Evolutionary conservation across 176 grass and related monocot genomes (phyloP), one percentile per base, ranked within the genome.

Genomic region (Musa itinerans): DNA sequence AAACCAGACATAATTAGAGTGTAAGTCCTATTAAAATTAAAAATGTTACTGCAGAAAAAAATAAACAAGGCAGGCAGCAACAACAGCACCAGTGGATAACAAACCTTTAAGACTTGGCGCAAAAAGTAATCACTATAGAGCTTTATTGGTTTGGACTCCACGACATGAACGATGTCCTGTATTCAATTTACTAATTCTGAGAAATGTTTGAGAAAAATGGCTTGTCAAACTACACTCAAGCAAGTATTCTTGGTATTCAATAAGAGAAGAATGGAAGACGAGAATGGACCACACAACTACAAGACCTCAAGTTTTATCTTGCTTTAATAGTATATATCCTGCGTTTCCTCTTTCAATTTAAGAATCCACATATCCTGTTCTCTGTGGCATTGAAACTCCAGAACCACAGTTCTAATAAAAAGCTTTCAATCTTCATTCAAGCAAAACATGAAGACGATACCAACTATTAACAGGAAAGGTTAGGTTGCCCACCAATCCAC

Each of bases 61-160:
- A 56, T 54, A 51, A 54, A 73, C 51, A 54, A 17, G 1, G 9
- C 12, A 56, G 20, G 16, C 52, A 4, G 14, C 27, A 43, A 29
- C 19, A 23, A 48, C 7, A 48, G n/a, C 25, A 74, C 21, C 12
- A 75, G 54, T 29, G 21, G 9, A 27, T 11, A 43, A 69, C 4
- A 50, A 86, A 98, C 90, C 90, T 98, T 98, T 29, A 98, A 91
- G 86, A 98, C 87, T 71, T 98, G 95, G 64, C 90, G 89, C 82
- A 98, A 85, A 85, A 98, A 94, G 75, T 91, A 98, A 64, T 98
- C 95, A 75, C 90, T 90, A 21, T 93, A 85, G 10, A 69, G 81
- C 76, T 98, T 98, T 12, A 73, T 80, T 24, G 82, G 65, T 73
- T 93, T 94, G 29, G 95, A 86, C 73, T 98, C 95, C 70, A 91